Evolutionary conservation across 1,284 basidiomycete species (phyloP), one percentile per base, ranked within the genome.

Genomic region (Fomitopsis betulina): DNA sequence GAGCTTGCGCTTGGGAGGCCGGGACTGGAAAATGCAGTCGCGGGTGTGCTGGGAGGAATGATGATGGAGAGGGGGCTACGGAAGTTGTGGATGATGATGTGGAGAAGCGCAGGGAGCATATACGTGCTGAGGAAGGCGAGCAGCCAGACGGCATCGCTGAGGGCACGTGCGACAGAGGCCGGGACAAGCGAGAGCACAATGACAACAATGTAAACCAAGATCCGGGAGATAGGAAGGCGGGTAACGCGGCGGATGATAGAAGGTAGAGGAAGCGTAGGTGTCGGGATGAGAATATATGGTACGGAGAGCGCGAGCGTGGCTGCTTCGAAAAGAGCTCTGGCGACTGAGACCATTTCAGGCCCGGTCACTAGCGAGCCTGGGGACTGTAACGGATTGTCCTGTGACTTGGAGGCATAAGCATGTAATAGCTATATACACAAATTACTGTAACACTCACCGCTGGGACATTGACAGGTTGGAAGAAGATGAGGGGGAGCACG

Each of bases 21-120:
- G 33, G 59, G 55, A 23, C 56, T 57, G 42, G 65, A 17, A 54
- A 68, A 1, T 57, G 60, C 54, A 25, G 70, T 67, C 35, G 47
- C 62, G 0, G 67, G 66, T n/a, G 65, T 75, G 51, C 66, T 68
- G 19, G 78, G 75, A 5, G 85, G 83, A 17, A 89, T 75, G 56
- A 91, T 76, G 62, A 91, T 91, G 2, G 86, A 75, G 5, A 88
- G 75, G 5, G 89, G 88, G 3, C 82, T 80, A 58, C 81, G 83
- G 74, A 91, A 83, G 65, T 86, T 81, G 70, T 91, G 87, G 10
- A 80, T 79, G 5, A 76, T 77, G 63, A 91, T 81, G 69, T 91
- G 89, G 21, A 86, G 65, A 50, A 87, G 33, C 30, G 49, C 82
- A 58, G 87, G 86, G 4, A 87, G 68, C 53, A 85, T 69, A 65